phyloP scores from a whole-genome alignment of 306 rosid species.

The Cucumis cinereus region DNA sequence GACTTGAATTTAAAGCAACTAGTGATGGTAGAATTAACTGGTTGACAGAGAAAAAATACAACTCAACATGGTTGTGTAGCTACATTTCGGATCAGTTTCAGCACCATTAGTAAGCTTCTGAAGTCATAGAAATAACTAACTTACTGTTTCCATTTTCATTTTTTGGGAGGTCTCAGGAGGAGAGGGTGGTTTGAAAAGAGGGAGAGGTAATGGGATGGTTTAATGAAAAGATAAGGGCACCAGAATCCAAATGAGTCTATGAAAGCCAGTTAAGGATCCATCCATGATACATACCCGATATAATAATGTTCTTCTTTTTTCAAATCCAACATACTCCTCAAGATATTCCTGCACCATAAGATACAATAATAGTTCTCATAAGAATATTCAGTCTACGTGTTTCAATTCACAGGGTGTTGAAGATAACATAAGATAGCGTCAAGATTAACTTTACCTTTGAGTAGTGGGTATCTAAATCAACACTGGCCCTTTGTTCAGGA shows the following conservation, averaged over 20 bases:
- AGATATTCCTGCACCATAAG: conserved; percentile 69
- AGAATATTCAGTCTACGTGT: background rate
- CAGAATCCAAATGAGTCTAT: background rate
- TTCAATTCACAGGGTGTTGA: background rate
- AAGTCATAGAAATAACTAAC: background rate
- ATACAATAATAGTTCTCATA: conserved; percentile 1
- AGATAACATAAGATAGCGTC: conserved; percentile 5
- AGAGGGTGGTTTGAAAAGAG: background rate
- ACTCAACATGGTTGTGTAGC: background rate
- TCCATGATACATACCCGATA: conserved; percentile 46
- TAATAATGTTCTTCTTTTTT: conserved; percentile 54
- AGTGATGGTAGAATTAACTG: background rate
- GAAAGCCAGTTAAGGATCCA: background rate
- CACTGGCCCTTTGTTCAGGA: conserved; percentile 92
- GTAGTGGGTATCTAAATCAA: conserved; percentile 96
- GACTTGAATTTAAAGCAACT: background rate
- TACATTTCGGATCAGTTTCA: background rate
- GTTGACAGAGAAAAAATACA: background rate
- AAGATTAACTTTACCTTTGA: conserved; percentile 42
- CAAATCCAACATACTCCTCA: conserved; percentile 62
- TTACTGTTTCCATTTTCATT: background rate
- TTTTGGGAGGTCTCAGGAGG: background rate
- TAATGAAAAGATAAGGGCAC: background rate
- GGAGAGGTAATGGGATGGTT: background rate
- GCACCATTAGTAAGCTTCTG: background rate